Percentiles rank a stretch among this genome's conserved stretches.
Evolutionary conservation across 768 basidiomycete genomes (phyloP).

Genomic region (Pulveroboletus ravenelii): DNA sequence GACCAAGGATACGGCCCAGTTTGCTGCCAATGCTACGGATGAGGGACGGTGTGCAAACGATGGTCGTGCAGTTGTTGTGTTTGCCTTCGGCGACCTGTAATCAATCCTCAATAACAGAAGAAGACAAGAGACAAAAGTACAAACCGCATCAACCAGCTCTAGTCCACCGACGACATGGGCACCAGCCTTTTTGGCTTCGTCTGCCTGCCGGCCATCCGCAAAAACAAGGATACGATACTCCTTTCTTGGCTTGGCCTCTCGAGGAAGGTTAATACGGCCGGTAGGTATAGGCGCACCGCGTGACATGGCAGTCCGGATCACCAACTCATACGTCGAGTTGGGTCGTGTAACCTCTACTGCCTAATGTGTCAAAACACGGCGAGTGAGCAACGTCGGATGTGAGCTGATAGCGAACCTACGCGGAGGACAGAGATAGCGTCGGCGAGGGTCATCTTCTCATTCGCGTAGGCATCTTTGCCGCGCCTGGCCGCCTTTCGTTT

Average conservation of each 20-base stretch:
- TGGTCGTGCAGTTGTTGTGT: conserved; percentile 68
- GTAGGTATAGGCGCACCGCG: conserved; percentile 81
- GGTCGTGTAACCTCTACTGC: conserved; percentile 80
- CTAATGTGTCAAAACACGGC: conserved; percentile 35
- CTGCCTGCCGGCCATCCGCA: conserved; percentile 77
- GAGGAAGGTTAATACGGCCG: conserved; percentile 82
- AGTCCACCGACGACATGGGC: conserved; percentile 88
- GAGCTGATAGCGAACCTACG: conserved; percentile 37
- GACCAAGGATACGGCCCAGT: conserved; percentile 77
- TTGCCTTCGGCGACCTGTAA: conserved; percentile 66
- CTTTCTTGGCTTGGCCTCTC: conserved; percentile 66
- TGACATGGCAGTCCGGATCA: conserved; percentile 72
- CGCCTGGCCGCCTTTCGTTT: conserved; percentile 53
- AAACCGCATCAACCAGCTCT: conserved; percentile 82
- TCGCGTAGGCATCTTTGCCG: conserved; percentile 51
- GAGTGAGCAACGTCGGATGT: conserved; percentile 2
- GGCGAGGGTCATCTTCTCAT: conserved; percentile 60
- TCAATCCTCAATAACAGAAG: not conserved
- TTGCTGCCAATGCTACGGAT: conserved; percentile 74
- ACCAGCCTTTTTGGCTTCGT: conserved; percentile 81
- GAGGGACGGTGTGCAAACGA: conserved; percentile 78
- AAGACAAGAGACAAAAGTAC: conserved; percentile 26
- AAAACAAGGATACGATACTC: conserved; percentile 88
- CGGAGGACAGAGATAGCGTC: conserved; percentile 70
- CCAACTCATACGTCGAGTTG: conserved; percentile 72